Evolutionary conservation across 2,329 filamentous ascomycete genomes (phyloP).

Genomic region (Scorias spongiosa): DNA sequence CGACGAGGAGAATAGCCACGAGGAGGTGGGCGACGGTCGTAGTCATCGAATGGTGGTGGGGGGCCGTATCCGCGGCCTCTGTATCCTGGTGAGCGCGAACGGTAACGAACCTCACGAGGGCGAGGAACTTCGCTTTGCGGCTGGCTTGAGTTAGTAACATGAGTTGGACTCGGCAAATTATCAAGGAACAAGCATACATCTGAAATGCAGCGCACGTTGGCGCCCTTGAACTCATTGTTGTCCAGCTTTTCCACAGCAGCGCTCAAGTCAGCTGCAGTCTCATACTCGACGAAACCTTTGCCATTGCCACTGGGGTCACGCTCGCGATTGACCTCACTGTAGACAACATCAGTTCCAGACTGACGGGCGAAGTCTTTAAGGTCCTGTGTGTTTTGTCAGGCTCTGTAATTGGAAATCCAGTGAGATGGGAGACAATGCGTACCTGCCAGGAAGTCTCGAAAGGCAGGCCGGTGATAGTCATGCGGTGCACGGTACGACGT

Average conservation of each 20-base stretch:
- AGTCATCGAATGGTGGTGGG: constrained; percentile 53
- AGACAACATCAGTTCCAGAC: constrained; percentile 93
- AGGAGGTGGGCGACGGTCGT: constrained; percentile 66
- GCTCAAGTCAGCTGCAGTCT: constrained; percentile 77
- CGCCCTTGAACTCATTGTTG: constrained; percentile 81
- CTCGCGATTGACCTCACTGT: constrained; percentile 88
- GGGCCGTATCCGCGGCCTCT: constrained; percentile 40
- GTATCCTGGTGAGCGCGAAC: constrained; percentile 63
- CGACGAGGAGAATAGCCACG: constrained; percentile 75
- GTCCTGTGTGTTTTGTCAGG: constrained; percentile 56
- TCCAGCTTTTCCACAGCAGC: constrained; percentile 92
- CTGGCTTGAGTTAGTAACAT: constrained; percentile 27
- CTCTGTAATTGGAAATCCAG: constrained; percentile 21
- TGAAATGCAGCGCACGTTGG: constrained; percentile 67
- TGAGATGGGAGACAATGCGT: constrained; percentile 41
- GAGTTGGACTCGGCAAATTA: constrained; percentile 9
- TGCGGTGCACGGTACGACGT: constrained; percentile 85
- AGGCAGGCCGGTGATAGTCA: constrained; percentile 95
- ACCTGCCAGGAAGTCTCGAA: constrained; percentile 99
- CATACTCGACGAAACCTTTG: constrained; percentile 94
- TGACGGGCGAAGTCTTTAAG: constrained; percentile 98
- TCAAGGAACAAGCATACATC: constrained; percentile 48
- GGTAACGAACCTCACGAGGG: constrained; percentile 44
- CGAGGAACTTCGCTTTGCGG: constrained; percentile 57
- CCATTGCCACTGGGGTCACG: constrained; percentile 47